Base-by-base conservation (phyloP, 208 protist species). In the Trypanosoma mega region DNA sequence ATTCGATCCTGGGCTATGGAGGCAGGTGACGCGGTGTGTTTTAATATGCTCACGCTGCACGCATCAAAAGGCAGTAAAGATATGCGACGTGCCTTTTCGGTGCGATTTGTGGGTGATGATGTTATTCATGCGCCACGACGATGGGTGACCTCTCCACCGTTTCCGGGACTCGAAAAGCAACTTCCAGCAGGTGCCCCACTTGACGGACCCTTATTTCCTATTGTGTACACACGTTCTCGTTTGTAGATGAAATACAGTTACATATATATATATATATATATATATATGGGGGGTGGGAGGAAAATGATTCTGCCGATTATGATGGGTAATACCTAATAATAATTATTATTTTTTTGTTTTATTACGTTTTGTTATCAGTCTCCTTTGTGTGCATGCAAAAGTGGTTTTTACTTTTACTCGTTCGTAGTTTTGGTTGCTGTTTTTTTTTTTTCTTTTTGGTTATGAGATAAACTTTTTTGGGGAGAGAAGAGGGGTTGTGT, bases 11-110 rank as follows among this genome's bases (percentile, higher is more conserved):
- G 52, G 14, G 59, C 27, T 9, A 56, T 76, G 71, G 53, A 78
- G 51, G 70, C 66, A 0, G 76, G 76, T 16, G 65, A 75, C 31
- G 74, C 37, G 39, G 52, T 69, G 48, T 59, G 63, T 27, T 82
- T 78, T 55, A 78, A 78, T 65, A 66, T 75, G 41, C 62, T 59
- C 71, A 71, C 58, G 33, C 61, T 82, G 65, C 70, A 77, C 63
- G 59, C 55, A 12, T 64, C 66, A 21, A 66, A 78, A 29, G 70
- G 76, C 6, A 69, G 63, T 49, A 65, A 48, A 37, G 31, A 33
- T 20, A 33, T 74, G 56, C 76, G 71, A 29, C 76, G 70, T 20
- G 75, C 64, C 60, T 48, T 76, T 56, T 72, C 71, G 14, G 57
- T 81, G 20, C 69, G 68, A 36, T 75, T 74, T 65, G 49, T 55